Evolutionary conservation across 805 yeast species (phyloP).

Genomic region (Pichia nakasei): DNA sequence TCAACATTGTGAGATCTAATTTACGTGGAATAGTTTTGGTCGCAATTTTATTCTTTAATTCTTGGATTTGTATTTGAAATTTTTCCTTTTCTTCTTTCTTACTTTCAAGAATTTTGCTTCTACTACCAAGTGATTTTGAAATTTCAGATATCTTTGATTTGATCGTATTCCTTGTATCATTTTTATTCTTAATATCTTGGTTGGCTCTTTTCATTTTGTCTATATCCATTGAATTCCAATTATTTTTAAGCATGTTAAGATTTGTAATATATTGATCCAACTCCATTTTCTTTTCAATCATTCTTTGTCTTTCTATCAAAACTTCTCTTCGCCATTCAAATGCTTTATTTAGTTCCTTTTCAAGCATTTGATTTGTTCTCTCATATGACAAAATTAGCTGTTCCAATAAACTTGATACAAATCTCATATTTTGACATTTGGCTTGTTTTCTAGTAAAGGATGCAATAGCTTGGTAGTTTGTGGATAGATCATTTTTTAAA

Average conservation of each 20-base stretch:
- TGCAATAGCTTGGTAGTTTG: slow-evolving; percentile 26
- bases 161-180: neutral
- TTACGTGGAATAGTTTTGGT: slow-evolving; percentile 12
- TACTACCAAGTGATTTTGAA: neutral
- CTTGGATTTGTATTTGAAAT: slow-evolving; percentile 5
- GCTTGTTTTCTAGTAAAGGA: slow-evolving; percentile 24
- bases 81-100: neutral
- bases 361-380: slow-evolving; percentile 15
- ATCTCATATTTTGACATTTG: slow-evolving; percentile 22
- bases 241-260: slow-evolving; percentile 7
- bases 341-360: slow-evolving; percentile 16
- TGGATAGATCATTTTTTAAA: slow-evolving; percentile 18
- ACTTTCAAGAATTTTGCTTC: neutral
- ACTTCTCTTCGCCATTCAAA: slow-evolving; percentile 19
- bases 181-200: neutral
- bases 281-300: slow-evolving; percentile 17
- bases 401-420: slow-evolving; percentile 20
- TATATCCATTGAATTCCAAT: slow-evolving; percentile 8
- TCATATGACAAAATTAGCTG: slow-evolving; percentile 23
- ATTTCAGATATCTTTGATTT: slow-evolving; percentile 2
- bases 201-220: slow-evolving; percentile 4
- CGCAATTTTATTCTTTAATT: neutral
- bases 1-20: slow-evolving; percentile 10
- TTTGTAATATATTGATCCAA: slow-evolving; percentile 12
- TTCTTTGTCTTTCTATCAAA: slow-evolving; percentile 17